Base-by-base conservation (phyloP, 805 yeast species). In the Ogataea zsoltii region DNA sequence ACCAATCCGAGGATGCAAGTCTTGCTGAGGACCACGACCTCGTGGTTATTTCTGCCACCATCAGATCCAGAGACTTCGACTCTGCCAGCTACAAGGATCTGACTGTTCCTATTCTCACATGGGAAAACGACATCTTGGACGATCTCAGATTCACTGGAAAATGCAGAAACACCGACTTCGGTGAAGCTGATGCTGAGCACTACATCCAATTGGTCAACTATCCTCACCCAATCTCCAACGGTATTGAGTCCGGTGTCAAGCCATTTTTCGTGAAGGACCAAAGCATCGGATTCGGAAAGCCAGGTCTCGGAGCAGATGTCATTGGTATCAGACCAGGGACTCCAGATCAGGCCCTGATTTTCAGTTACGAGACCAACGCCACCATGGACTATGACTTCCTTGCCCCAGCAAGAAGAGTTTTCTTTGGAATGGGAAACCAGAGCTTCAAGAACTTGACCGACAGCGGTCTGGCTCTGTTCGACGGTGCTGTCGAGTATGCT, bases 281-380 rank as follows among this genome's bases (percentile, higher is more conserved):
- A 14, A 23, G 11, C 14, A 13, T 37, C 16, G 40, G 40, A 37
- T 37, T 26, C 18, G 40, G 40, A 9, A 16, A 26, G 31, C 40
- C 40, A 25, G 40, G 32, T 28, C 12, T 37, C 15, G 40, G 40
- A 11, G 40, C 40, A 10, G 40, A 37, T 12, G 25, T 37, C 31
- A 37, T 37, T 26, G 40, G 40, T 25, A 37, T 37, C 32, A 37
- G 40, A 37, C 40, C 40, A 37, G 40, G 40, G 11, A 37, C 40
- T 13, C 40, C 40, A 12, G 31, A 37, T n/a, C 19, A 37, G 15
- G 32, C n/a, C 28, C 14, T 37, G 40, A 37, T 37, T 15, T 37
- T 37, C 32, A 16, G 25, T 28, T 37, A 37, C 31, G 40, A 37
- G 40, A 15, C 32, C 10, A 37, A 37, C 29, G 40, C 40, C 6